Evolutionary conservation across 768 basidiomycete species (phyloP).

Genomic region (Strobilomyces confusus): DNA sequence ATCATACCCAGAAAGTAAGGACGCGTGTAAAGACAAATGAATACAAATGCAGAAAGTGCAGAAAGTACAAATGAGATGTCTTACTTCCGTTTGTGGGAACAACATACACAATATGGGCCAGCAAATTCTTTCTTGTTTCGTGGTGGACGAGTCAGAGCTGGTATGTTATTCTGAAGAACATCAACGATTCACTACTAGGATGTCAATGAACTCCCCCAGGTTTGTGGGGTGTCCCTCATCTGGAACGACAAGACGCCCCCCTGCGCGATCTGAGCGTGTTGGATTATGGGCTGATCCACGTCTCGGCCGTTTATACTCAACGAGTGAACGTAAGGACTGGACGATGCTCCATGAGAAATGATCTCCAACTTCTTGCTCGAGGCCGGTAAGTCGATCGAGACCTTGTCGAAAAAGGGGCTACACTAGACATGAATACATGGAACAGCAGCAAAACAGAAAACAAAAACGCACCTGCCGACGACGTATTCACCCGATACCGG

Average conservation of each 20-base stretch:
- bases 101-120: too few relatives aligned
- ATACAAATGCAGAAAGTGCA: too few relatives aligned
- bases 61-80: too few relatives aligned
- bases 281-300: conserved; percentile 46
- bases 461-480: conserved; percentile 56
- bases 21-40: too few relatives aligned
- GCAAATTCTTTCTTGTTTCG: too few relatives aligned
- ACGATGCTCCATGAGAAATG: conserved; percentile 51
- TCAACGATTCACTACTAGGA: background rate
- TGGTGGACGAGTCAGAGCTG: too few relatives aligned
- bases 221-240: conserved; percentile 52
- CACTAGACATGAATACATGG: background rate
- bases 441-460: background rate
- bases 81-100: too few relatives aligned
- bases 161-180: too few relatives aligned
- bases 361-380: conserved; percentile 42
- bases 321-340: conserved; percentile 57
- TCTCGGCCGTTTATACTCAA: conserved; percentile 51
- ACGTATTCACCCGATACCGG: conserved; percentile 74
- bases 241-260: conserved; percentile 61
- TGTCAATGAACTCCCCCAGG: conserved; percentile 34
- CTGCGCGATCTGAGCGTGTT: conserved; percentile 54
- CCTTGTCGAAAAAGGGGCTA: conserved; percentile 52
- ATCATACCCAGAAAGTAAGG: too few relatives aligned
- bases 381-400: conserved; percentile 53